A percentile compares a stretch with the other conserved stretches of the same genome.
Evolutionary conservation across 1,139 yeast species (phyloP).

Genomic region (Geotrichum phurueaensis): DNA sequence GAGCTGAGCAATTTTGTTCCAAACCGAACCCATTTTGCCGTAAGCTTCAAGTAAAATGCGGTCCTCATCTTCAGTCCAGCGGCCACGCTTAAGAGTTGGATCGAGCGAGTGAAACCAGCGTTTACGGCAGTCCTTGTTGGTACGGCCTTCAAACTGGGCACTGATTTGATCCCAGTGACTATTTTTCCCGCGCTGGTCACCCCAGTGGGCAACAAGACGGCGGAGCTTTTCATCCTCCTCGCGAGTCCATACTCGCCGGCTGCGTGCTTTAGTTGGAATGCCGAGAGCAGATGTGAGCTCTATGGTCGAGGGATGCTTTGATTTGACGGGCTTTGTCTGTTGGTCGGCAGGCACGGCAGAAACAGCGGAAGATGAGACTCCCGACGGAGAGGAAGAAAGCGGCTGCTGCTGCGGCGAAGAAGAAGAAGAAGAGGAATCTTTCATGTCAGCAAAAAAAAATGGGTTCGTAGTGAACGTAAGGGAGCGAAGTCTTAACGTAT

Average conservation of each 20-base stretch:
- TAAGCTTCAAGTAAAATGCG: conserved; percentile 56
- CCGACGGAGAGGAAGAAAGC: not conserved
- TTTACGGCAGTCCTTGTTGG: conserved; percentile 86
- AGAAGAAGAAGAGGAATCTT: not conserved
- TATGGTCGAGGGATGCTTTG: conserved; percentile 19
- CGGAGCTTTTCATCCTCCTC: conserved; percentile 75
- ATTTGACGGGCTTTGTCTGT: conserved; percentile 1
- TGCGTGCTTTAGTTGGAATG: conserved; percentile 17
- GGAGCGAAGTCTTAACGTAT: not conserved
- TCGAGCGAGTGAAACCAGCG: conserved; percentile 83
- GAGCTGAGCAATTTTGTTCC: conserved; percentile 77
- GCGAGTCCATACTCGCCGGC: conserved; percentile 62
- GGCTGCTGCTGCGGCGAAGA: not conserved
- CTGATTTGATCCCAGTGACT: conserved; percentile 70
- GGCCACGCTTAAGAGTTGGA: conserved; percentile 75
- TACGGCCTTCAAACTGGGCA: conserved; percentile 64
- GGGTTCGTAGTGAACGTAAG: not conserved
- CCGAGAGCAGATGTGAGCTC: conserved; percentile 20
- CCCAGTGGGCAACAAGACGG: conserved; percentile 64
- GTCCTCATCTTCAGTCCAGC: conserved; percentile 88
- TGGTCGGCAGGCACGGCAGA: not conserved
- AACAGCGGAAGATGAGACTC: not conserved
- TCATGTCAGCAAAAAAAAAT: not conserved
- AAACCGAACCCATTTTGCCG: conserved; percentile 64
- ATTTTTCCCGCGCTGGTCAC: conserved; percentile 79